Percentiles rank a stretch among this genome's conserved stretches.
Conservation (phyloP, 2,329 filamentous ascomycete genomes). For the Ustilaginoidea virens region DNA sequence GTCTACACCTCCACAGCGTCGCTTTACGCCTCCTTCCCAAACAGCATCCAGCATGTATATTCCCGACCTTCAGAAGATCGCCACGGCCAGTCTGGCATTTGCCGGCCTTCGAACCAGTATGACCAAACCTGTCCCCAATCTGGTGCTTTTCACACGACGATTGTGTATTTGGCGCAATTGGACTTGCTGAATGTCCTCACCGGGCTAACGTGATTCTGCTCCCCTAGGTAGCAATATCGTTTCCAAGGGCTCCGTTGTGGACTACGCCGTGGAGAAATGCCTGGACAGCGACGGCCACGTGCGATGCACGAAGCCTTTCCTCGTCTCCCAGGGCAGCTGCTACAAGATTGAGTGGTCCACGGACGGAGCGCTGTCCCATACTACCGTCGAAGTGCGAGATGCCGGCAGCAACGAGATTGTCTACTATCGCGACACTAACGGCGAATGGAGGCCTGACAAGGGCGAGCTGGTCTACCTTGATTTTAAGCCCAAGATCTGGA, state of each 20-base stretch:
- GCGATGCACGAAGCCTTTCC: conserved; percentile 24
- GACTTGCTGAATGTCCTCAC: too few relatives aligned
- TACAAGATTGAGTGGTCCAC: conserved; percentile 26
- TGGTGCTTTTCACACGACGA: background rate
- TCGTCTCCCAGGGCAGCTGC: conserved; percentile 21
- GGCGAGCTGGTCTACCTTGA: conserved; percentile 28
- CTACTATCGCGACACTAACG: conserved; percentile 28
- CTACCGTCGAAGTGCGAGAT: conserved; percentile 20
- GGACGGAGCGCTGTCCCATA: conserved; percentile 21
- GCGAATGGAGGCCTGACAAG: conserved; percentile 28
- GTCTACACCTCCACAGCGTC: too few relatives aligned
- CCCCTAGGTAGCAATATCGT: conserved; percentile 7
- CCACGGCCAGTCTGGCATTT: conserved; percentile 7
- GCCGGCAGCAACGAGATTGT: conserved; percentile 24
- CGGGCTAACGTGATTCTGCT: background rate
- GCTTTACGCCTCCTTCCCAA: too few relatives aligned
- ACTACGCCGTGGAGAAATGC: conserved; percentile 26
- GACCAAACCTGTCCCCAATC: background rate
- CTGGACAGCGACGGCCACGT: conserved; percentile 21
- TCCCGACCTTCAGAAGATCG: conserved; percentile 7
- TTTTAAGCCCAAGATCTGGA: conserved; percentile 29
- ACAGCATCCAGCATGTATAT: conserved; percentile 9
- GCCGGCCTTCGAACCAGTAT: conserved; percentile 5
- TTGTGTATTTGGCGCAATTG: too few relatives aligned
- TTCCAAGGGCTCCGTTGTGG: conserved; percentile 21